These are phyloP conservation scores for Coprinellus micaceus DNA, from an alignment of 768 basidiomycete species.

Conservation along the genomic window DNA sequence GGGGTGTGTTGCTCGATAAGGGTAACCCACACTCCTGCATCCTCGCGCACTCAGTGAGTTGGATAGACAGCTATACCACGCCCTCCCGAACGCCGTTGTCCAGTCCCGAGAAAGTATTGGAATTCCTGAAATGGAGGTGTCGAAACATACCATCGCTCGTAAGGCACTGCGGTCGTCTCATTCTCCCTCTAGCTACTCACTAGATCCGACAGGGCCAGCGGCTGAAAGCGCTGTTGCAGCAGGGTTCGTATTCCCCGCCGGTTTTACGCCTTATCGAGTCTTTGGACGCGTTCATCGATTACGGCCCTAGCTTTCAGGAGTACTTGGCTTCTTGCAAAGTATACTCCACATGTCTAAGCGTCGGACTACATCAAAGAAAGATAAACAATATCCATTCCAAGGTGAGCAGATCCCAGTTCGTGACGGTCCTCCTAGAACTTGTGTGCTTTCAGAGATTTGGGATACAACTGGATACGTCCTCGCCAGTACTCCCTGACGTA, in stretches of 20 bases:
- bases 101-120: slow-evolving; percentile 32
- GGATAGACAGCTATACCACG: slow-evolving; percentile 17
- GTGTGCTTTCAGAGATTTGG: slow-evolving; percentile 29
- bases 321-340: slow-evolving; percentile 27
- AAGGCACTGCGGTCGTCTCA: slow-evolving; percentile 8
- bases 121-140: slow-evolving; percentile 34
- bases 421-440: background rate
- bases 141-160: slow-evolving; percentile 26
- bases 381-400: slow-evolving; percentile 32
- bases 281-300: slow-evolving; percentile 39
- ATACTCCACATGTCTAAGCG: slow-evolving; percentile 16
- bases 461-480: slow-evolving; percentile 25
- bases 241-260: slow-evolving; percentile 30
- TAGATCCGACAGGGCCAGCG: slow-evolving; percentile 19
- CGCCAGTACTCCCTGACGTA: slow-evolving; percentile 30
- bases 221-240: slow-evolving; percentile 24
- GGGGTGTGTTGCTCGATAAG: slow-evolving; percentile 35
- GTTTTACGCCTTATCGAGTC: slow-evolving; percentile 34
- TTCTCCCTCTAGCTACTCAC: background rate
- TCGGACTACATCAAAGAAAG: slow-evolving; percentile 26
- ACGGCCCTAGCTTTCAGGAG: slow-evolving; percentile 32
- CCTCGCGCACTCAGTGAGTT: slow-evolving; percentile 37
- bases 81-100: slow-evolving; percentile 25
- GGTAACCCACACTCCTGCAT: slow-evolving; percentile 31
- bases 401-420: slow-evolving; percentile 18